Evolutionary conservation across 805 yeast species (phyloP).

Genomic region (Saccharomycopsis microspora): DNA sequence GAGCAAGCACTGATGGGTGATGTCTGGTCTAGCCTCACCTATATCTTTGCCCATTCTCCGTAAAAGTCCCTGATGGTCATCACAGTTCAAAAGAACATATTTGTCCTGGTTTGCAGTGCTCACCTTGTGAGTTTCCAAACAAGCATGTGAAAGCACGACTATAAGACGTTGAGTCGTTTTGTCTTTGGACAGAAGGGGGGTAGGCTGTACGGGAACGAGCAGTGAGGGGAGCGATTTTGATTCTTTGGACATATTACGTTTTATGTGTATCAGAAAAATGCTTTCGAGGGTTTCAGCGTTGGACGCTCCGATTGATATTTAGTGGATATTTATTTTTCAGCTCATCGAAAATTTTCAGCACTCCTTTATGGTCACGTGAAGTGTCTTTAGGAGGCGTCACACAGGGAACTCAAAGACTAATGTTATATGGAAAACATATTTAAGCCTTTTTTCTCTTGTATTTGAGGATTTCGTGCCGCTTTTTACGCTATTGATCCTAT

Average conservation of each 20-base stretch:
- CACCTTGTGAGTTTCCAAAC: constrained; percentile 88
- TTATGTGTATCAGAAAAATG: constrained; percentile 26
- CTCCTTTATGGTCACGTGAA: too few species aligned
- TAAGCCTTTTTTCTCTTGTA: too few species aligned
- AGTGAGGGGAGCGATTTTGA: constrained; percentile 26
- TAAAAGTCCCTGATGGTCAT: constrained; percentile 92
- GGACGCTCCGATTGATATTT: background rate
- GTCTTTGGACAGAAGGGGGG: constrained; percentile 71
- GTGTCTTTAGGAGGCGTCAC: too few species aligned
- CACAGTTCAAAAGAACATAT: constrained; percentile 89
- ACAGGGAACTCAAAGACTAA: too few species aligned
- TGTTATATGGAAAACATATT: too few species aligned
- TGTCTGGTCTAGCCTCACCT: constrained; percentile 98
- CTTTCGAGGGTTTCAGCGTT: constrained; percentile 8
- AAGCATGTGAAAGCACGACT: constrained; percentile 93
- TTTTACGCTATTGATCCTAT: too few species aligned
- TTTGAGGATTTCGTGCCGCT: too few species aligned
- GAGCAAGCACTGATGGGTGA: constrained; percentile 93
- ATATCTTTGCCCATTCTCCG: constrained; percentile 96
- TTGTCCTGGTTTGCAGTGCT: constrained; percentile 76
- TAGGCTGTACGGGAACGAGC: constrained; percentile 80
- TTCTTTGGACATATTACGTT: background rate
- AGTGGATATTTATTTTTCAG: background rate
- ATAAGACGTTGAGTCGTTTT: constrained; percentile 77
- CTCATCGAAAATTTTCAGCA: background rate